These are phyloP conservation scores for Daldinia sp. DNA, from an alignment of 2,329 filamentous ascomycete genomes.

Conservation along the genomic window DNA sequence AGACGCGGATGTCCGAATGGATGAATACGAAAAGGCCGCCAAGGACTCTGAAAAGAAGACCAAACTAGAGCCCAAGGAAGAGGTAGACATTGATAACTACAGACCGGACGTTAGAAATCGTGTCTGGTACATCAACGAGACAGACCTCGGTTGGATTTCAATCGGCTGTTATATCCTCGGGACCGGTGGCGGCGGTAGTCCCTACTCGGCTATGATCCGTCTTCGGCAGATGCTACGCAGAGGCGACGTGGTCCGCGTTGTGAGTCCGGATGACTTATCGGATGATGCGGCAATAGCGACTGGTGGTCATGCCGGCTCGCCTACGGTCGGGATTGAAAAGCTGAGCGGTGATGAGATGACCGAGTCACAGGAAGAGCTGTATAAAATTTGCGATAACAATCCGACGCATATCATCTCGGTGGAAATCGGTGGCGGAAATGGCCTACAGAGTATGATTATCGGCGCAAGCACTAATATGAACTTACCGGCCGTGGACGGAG, in stretches of 20 bases:
- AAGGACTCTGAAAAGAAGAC: conserved; percentile 14
- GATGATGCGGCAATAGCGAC: conserved; percentile 62
- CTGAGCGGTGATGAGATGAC: conserved; percentile 64
- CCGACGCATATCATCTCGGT: conserved; percentile 68
- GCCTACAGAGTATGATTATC: conserved; percentile 65
- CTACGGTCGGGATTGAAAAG: conserved; percentile 68
- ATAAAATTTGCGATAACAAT: conserved; percentile 52
- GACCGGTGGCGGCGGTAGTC: conserved; percentile 66
- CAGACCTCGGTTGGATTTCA: conserved; percentile 64
- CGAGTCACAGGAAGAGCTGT: conserved; percentile 60
- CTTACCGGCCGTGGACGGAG: conserved; percentile 60
- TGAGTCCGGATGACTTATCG: conserved; percentile 59
- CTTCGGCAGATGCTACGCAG: conserved; percentile 59
- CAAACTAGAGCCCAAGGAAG: conserved; percentile 28
- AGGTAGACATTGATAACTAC: conserved; percentile 50
- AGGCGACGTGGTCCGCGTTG: conserved; percentile 60
- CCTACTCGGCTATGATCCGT: conserved; percentile 60
- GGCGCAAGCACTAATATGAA: conserved; percentile 62
- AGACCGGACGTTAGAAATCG: conserved; percentile 59
- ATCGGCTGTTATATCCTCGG: conserved; percentile 69
- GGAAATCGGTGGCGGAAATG: conserved; percentile 74
- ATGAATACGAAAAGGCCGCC: conserved; percentile 38
- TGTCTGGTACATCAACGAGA: conserved; percentile 65
- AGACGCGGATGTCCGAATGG: conserved; percentile 31
- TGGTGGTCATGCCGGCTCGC: conserved; percentile 66